Conservation (phyloP, 805 yeast genomes). For the Saccharomycopsis sp. region DNA sequence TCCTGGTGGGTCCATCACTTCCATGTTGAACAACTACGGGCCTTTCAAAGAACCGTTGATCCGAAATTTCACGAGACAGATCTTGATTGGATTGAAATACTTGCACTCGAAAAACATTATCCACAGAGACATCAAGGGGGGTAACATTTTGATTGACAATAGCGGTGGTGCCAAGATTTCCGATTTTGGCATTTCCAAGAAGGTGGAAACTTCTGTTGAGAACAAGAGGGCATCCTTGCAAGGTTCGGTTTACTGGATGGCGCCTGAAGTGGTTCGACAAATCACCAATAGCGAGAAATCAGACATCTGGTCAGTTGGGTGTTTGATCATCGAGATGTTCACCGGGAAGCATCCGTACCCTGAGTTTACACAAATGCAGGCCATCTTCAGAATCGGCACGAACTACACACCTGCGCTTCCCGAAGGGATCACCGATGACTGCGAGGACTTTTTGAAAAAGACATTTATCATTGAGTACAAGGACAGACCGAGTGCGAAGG, state of each 20-base stretch:
- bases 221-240: conserved; percentile 38
- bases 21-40: conserved; percentile 49
- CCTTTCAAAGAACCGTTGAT: conserved; percentile 55
- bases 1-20: conserved; percentile 40
- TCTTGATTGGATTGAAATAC: conserved; percentile 45
- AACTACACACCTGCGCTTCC: conserved; percentile 77
- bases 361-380: conserved; percentile 91
- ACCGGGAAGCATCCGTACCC: conserved; percentile 97
- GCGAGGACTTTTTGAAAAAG: conserved; percentile 50
- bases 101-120: conserved; percentile 50
- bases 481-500: conserved; percentile 65
- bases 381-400: conserved; percentile 88
- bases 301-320: conserved; percentile 96
- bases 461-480: conserved; percentile 71
- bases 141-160: conserved; percentile 50
- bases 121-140: conserved; percentile 59
- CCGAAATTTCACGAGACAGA: conserved; percentile 45
- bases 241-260: conserved; percentile 98
- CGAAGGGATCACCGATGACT: conserved; percentile 53
- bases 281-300: conserved; percentile 86
- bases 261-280: conserved; percentile 96
- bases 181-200: conserved; percentile 57
- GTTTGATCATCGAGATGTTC: conserved; percentile 88
- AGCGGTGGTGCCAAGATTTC: conserved; percentile 55
- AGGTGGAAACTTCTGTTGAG: conserved; percentile 26